A percentile compares a stretch with the other conserved stretches of the same genome.
Evolutionary conservation across 495 filamentous ascomycete species (phyloP).

Genomic region (Daldinia childiae): DNA sequence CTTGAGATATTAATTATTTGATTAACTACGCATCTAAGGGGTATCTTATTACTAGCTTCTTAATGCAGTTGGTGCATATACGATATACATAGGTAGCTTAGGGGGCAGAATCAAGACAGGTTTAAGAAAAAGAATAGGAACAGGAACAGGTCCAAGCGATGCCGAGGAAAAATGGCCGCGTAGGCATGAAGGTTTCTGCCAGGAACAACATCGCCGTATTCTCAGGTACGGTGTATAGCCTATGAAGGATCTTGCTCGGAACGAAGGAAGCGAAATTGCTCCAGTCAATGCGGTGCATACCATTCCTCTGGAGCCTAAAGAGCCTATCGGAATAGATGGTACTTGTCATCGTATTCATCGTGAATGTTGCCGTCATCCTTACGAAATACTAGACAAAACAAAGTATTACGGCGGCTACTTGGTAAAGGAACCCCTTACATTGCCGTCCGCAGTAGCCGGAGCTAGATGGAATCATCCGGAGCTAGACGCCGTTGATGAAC

Average conservation of each 20-base stretch:
- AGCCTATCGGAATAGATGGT: constrained; percentile 24
- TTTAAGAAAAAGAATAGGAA: not conserved
- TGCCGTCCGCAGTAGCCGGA: not conserved
- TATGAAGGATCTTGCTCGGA: constrained; percentile 24
- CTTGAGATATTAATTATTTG: constrained; percentile 33
- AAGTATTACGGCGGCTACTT: not conserved
- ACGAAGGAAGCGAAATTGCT: constrained; percentile 32
- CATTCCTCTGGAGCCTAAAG: constrained; percentile 22
- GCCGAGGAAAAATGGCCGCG: constrained; percentile 3
- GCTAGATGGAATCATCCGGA: constrained; percentile 9
- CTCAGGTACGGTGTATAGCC: constrained; percentile 17
- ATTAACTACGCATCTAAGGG: constrained; percentile 26
- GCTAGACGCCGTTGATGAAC: constrained; percentile 7
- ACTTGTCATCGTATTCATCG: constrained; percentile 4
- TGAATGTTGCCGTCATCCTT: constrained; percentile 11
- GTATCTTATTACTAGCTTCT: constrained; percentile 10
- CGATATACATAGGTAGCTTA: constrained; percentile 10
- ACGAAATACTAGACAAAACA: constrained; percentile 2
- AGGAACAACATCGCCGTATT: not conserved
- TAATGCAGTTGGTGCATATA: constrained; percentile 16
- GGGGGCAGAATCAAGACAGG: constrained; percentile 16
- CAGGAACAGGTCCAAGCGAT: constrained; percentile 10
- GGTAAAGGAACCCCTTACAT: not conserved
- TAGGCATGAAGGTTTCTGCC: constrained; percentile 1
- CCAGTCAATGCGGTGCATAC: constrained; percentile 20